Evolutionary conservation across 2,329 filamentous ascomycete species (phyloP), one percentile per base, ranked within the genome.

Genomic region (Arthrobotrys conoides): DNA sequence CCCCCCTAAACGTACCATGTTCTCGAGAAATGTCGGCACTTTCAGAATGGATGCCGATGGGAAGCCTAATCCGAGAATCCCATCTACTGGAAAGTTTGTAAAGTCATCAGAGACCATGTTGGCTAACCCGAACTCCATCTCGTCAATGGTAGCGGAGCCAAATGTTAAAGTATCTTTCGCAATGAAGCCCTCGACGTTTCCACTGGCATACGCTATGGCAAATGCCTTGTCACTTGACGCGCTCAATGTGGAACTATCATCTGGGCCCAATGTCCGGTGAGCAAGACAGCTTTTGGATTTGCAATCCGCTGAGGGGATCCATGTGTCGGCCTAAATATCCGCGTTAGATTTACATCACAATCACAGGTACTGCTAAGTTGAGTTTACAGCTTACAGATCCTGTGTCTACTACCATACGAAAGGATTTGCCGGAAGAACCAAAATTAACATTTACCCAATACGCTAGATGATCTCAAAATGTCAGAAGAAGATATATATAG

Each of bases 271-370:
- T 0, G 88, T 89, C 82, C 90, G 90, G 83, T 97, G 94, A 81
- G 87, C 86, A 33, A 85, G 83, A 83, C 94, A 97, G 3, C 92
- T 88, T 24, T 87, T 84, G 2, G 89, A 89, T 16, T 84, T 87
- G 85, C 94, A 97, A 69, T 87, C 85, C 16, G 89, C 86, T 33
- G 91, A 89, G 89, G 96, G 96, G 20, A 97, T 89, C 94, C 94
- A 97, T 12, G 91, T 93, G 73, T 92, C 93, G 22, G 88, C 73
- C 73, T 77, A 48, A 24, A 10, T n/a, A 36, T n/a, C 41, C 41
- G 8, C 16, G 36, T 76, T 61, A 76, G 66, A 51, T 66, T 66
- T 22, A 59, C n/a, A 5, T 9, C 18, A 65, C 8, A 33, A 22
- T 51, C 18, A 24, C 18, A 24, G 12, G 3, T 16, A 14, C 16